Evolutionary conservation across 805 yeast genomes (phyloP), one percentile per base, ranked within the genome.

Genomic region (Metschnikowia sp.): DNA sequence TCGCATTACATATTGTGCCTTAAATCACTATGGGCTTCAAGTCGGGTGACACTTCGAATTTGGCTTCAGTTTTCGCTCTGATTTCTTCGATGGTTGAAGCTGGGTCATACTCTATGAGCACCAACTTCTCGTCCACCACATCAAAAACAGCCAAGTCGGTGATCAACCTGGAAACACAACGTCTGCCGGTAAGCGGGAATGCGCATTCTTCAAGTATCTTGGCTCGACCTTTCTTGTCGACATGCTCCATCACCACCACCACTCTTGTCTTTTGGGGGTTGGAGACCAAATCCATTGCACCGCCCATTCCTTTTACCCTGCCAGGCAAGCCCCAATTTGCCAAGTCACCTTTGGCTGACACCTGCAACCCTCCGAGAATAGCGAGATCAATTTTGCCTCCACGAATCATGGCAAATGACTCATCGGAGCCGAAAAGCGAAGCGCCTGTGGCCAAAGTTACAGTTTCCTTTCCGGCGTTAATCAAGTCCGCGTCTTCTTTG

Each of bases 261-360:
- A 76, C 79, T 44, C 64, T 61, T 5, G 80, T 76, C 32, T 66
- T 58, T 28, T 60, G 59, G 12, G 79, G 78, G 52, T 74, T 74
- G 7, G 77, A 69, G 6, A 74, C 79, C 22, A 76, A 66, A 54
- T 75, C 80, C 80, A 77, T 77, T 22, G 80, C 80, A 13, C 81
- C 80, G 26, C 81, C 81, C 75, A 76, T 77, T 15, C 81, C 81
- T 56, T 73, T 75, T 38, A 76, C 70, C 48, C 69, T 63, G 8
- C 80, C 79, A 1, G 81, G 80, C 4, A 76, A 63, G 26, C 75
- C 78, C 79, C 81, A 76, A 57, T 76, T 76, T 35, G 81, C 81
- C 34, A 76, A 66, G 48, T 77, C 81, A 34, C 81, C 81, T 40
- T 50, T 60, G 38, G 66, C 64, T 1, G 78, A 70, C 6, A 77